Evolutionary conservation across 2,329 filamentous ascomycete genomes (phyloP).

Genomic region (Monosporascus sp.): DNA sequence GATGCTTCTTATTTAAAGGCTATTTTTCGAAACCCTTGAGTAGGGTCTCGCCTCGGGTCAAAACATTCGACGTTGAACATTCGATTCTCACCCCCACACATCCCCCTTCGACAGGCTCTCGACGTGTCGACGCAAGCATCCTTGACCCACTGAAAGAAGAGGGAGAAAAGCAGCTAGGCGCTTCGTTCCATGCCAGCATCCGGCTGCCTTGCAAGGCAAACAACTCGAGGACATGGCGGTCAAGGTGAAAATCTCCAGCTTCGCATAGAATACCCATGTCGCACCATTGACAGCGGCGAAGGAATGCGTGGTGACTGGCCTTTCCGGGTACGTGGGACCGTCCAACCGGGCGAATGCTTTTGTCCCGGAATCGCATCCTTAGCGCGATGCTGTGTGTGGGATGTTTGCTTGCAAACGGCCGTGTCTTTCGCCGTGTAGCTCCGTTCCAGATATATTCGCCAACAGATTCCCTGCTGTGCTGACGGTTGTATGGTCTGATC

Average conservation of each 20-base stretch:
- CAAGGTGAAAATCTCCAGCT: neutral
- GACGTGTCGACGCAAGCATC: slow-evolving; percentile 7
- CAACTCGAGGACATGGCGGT: neutral
- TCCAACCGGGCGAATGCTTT: neutral
- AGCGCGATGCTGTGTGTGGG: neutral
- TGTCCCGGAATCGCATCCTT: neutral
- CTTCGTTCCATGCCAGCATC: slow-evolving; percentile 4
- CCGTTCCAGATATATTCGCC: neutral
- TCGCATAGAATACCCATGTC: neutral
- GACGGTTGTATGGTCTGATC: neutral
- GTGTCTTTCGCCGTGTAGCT: neutral
- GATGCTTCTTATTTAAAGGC: no score
- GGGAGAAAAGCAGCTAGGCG: slow-evolving; percentile 8
- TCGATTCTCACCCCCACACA: neutral
- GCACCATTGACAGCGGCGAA: neutral
- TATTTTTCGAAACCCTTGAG: no score
- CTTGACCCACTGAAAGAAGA: neutral
- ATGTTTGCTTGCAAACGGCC: neutral
- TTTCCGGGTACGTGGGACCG: neutral
- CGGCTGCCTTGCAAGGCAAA: neutral
- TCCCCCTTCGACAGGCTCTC: neutral
- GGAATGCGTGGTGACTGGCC: neutral
- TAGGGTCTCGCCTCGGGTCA: neutral
- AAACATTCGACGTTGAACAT: neutral
- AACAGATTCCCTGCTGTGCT: neutral